Base-by-base conservation (phyloP, 2,329 filamentous ascomycete genomes). In the Claviceps sp. region DNA sequence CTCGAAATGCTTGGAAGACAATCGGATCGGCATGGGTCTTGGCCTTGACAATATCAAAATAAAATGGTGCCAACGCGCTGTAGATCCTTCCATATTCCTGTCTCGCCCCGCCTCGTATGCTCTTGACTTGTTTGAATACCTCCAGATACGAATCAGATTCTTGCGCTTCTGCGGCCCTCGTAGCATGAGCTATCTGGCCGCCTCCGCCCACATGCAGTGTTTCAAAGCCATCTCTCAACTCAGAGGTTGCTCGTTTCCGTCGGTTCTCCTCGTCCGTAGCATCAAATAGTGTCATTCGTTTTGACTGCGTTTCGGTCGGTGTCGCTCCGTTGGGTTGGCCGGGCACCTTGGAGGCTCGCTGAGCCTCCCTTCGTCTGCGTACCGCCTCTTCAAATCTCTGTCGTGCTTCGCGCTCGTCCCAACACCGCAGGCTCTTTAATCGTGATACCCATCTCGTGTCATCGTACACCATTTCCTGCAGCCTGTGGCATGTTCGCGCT, bases 391-490 rank as follows among this genome's bases (percentile, higher is more conserved):
- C 91, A 50, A 88, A 87, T 50, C 86, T 74, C 58, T 79, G 82
- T 54, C 90, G 78, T 4, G 93, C 93, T 64, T 95, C 91, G 3
- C 73, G 67, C 64, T 98, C 93, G 62, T 95, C 85, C 93, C 93
- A 98, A 58, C 86, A 85, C 2, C 85, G 87, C 82, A 98, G 95
- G 53, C 78, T 82, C 64, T 86, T 86, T 51, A 98, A 69, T 56
- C 87, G 79, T 56, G 87, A 82, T 40, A 97, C 86, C 93, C 93
- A 98, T 71, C 91, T 79, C 48, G 89, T 88, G 67, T 98, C 93
- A 66, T 98, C 93, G 68, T 97, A 98, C 3, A 96, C 90, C 90
- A 98, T 98, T 69, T 98, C 93, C 64, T 86, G 85, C 77, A 97
- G 80, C 54, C 88, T 86, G 63, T 80, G 85, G 53, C 88, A 95